Conservation (phyloP, 306 rosid genomes). For the Lathyrus tuberosus region DNA sequence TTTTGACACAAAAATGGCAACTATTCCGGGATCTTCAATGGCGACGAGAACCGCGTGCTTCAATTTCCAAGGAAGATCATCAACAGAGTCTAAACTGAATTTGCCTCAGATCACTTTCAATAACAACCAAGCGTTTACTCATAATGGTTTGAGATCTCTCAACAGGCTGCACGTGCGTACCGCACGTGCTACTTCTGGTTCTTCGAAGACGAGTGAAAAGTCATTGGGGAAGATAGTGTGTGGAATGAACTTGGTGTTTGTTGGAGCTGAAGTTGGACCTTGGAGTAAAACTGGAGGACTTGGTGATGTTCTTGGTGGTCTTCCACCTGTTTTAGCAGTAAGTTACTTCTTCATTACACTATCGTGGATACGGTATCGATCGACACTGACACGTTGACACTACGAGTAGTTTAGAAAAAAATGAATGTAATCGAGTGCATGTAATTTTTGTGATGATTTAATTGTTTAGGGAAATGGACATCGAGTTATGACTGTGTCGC, state of each 20-base stretch:
- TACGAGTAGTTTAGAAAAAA: background rate
- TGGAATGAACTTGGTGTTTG: constrained; percentile 53
- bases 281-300: constrained; percentile 96
- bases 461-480: constrained; percentile 61
- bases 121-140: constrained; percentile 46
- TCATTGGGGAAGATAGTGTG: constrained; percentile 44
- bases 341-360: constrained; percentile 17
- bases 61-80: constrained; percentile 41
- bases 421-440: background rate
- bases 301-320: constrained; percentile 86
- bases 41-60: constrained; percentile 47
- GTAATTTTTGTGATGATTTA: constrained; percentile 15
- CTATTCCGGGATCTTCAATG: constrained; percentile 49
- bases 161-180: constrained; percentile 51
- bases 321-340: constrained; percentile 82
- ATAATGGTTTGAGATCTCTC: constrained; percentile 67
- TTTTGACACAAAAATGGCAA: constrained; percentile 54
- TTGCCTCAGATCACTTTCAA: constrained; percentile 38
- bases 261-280: constrained; percentile 73
- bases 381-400: no score
- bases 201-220: background rate
- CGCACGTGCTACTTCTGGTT: constrained; percentile 18
- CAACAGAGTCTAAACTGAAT: constrained; percentile 47
- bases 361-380: background rate
- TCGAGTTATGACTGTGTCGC: constrained; percentile 77